Percentiles rank a stretch among this genome's conserved stretches.
phyloP scores from a whole-genome alignment of 169 alveolate genomes.

The Babesia divergens region DNA sequence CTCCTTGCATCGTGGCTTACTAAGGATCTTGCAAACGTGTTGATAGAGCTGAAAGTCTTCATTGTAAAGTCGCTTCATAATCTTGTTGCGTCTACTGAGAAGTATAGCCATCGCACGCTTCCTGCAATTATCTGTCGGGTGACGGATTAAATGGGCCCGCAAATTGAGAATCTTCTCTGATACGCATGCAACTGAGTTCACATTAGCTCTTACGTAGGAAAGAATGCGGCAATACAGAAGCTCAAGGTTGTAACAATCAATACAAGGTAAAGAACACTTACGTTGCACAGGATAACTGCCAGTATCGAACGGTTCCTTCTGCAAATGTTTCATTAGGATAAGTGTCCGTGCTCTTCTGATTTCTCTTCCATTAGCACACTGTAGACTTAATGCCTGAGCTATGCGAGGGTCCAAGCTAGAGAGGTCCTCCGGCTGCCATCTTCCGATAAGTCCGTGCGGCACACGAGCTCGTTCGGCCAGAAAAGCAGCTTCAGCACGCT shows the following conservation, averaged over 20 bases:
- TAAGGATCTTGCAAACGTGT: constrained; percentile 74
- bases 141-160: constrained; percentile 77
- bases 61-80: constrained; percentile 80
- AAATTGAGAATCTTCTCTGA: constrained; percentile 82
- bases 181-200: constrained; percentile 74
- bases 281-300: constrained; percentile 79
- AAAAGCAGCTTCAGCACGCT: constrained; percentile 80
- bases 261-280: too few relatives aligned
- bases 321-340: constrained; percentile 67
- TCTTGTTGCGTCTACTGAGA: constrained; percentile 76
- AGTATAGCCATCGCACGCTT: constrained; percentile 80
- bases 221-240: neutral
- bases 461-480: constrained; percentile 79
- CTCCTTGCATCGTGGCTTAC: neutral
- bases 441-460: constrained; percentile 76
- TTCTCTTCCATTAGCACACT: constrained; percentile 71
- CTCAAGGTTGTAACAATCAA: too few relatives aligned
- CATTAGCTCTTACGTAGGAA: neutral
- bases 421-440: constrained; percentile 78
- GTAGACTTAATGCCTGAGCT: constrained; percentile 64
- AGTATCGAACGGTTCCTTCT: constrained; percentile 79
- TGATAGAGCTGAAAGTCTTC: constrained; percentile 77
- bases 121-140: constrained; percentile 77
- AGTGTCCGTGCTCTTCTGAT: constrained; percentile 63
- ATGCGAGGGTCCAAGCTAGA: constrained; percentile 63